Percentiles rank a stretch among this genome's conserved stretches.
These are phyloP conservation scores for Achlya hypogyna DNA, from an alignment of 352 stramenopile species.

Conservation along the genomic window DNA sequence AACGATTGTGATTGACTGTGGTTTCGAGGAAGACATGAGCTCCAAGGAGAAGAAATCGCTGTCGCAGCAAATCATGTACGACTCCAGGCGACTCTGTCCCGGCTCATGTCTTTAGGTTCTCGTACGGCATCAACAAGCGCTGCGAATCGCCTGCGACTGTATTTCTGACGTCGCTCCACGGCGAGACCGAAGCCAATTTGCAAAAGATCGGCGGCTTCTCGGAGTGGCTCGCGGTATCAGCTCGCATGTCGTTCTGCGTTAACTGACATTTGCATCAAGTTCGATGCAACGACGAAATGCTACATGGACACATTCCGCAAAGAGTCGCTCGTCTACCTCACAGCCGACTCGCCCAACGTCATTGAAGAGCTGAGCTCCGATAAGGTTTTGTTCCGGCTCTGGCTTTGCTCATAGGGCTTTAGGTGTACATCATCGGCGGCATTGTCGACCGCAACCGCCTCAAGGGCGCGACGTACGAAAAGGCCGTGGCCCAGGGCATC, in stretches of 20 bases:
- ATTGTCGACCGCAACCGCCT: slow-evolving; percentile 97
- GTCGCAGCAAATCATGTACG: slow-evolving; percentile 90
- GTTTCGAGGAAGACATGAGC: slow-evolving; percentile 90
- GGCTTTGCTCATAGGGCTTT: not conserved
- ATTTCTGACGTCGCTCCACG: slow-evolving; percentile 47
- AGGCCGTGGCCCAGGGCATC: slow-evolving; percentile 85
- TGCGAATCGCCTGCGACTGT: slow-evolving; percentile 47
- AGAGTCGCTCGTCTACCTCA: slow-evolving; percentile 90
- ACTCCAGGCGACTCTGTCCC: slow-evolving; percentile 43
- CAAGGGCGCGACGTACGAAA: slow-evolving; percentile 88
- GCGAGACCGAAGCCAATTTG: slow-evolving; percentile 71
- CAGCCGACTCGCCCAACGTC: slow-evolving; percentile 88
- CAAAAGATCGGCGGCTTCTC: slow-evolving; percentile 88
- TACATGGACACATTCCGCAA: slow-evolving; percentile 75
- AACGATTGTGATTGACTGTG: slow-evolving; percentile 89
- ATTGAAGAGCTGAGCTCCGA: slow-evolving; percentile 78
- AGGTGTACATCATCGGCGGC: slow-evolving; percentile 94
- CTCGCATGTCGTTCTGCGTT: slow-evolving; percentile 20
- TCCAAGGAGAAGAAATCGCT: slow-evolving; percentile 90
- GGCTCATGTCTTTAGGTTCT: slow-evolving; percentile 50
- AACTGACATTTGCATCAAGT: slow-evolving; percentile 31
- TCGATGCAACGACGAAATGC: slow-evolving; percentile 40
- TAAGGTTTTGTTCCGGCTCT: slow-evolving; percentile 34
- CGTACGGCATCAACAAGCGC: slow-evolving; percentile 65
- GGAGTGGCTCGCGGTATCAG: slow-evolving; percentile 55